These are phyloP conservation scores for Pythium insidiosum DNA, from an alignment of 352 stramenopile genomes.

Conservation along the genomic window DNA sequence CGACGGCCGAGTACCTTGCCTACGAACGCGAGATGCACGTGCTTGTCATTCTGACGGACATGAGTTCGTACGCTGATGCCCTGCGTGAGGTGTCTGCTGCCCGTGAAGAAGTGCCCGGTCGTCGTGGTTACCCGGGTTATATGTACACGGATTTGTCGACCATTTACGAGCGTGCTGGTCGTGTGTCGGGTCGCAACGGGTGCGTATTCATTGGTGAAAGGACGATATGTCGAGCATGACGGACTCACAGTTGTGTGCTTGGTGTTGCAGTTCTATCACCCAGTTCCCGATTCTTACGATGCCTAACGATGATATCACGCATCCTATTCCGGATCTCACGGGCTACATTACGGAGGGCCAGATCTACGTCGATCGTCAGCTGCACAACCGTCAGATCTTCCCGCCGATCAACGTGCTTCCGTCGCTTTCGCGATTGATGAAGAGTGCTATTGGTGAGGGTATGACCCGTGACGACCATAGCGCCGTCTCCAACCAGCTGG, in stretches of 20 bases:
- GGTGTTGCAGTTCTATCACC: conserved; percentile 88
- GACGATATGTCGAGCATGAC: too few relatives aligned
- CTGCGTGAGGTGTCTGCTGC: conserved; percentile 95
- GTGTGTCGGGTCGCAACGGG: conserved; percentile 96
- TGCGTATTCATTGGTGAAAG: conserved; percentile 2
- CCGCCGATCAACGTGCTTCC: conserved; percentile 99
- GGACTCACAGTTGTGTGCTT: too few relatives aligned
- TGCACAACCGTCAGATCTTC: conserved; percentile 99
- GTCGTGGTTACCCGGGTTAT: conserved; percentile 99
- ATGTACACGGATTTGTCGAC: conserved; percentile 99
- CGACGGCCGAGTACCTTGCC: conserved; percentile 98
- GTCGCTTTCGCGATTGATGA: conserved; percentile 99
- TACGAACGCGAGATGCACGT: conserved; percentile 99
- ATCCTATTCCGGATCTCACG: conserved; percentile 99
- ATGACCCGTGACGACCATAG: conserved; percentile 99
- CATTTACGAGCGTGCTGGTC: conserved; percentile 97
- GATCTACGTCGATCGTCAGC: conserved; percentile 97
- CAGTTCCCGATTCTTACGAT: conserved; percentile 99
- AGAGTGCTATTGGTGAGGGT: conserved; percentile 98
- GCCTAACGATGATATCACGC: conserved; percentile 99
- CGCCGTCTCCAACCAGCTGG: conserved; percentile 97
- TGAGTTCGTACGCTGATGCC: conserved; percentile 98
- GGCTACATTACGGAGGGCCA: conserved; percentile 99
- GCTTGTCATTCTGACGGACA: conserved; percentile 99
- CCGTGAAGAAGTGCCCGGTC: conserved; percentile 94